phyloP scores from a whole-genome alignment of 805 yeast genomes.

The Grigorovia yakushimaensis region DNA sequence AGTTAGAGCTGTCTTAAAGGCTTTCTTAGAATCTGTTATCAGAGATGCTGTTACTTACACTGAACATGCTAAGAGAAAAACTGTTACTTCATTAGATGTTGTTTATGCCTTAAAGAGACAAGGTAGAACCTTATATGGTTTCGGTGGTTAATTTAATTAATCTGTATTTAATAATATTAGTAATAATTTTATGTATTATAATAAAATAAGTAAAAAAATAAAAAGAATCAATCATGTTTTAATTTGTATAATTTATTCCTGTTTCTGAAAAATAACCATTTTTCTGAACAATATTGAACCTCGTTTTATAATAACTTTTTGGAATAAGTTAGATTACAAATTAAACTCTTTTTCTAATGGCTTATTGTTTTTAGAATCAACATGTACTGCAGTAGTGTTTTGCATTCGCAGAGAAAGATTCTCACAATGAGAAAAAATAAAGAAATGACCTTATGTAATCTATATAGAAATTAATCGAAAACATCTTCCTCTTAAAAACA shows the following conservation, averaged over 20 bases:
- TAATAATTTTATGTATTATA: background rate
- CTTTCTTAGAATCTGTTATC: slow-evolving; percentile 93
- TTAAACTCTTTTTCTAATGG: too few species aligned
- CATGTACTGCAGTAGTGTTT: too few species aligned
- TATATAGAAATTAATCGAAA: too few species aligned
- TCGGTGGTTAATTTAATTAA: slow-evolving; percentile 73
- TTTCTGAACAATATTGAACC: too few species aligned
- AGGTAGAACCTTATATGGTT: slow-evolving; percentile 99
- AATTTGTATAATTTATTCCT: background rate
- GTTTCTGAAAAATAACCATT: background rate
- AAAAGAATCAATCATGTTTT: background rate
- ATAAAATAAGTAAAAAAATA: background rate
- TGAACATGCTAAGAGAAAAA: slow-evolving; percentile 99
- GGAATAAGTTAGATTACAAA: too few species aligned
- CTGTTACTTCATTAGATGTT: slow-evolving; percentile 96
- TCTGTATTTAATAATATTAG: background rate
- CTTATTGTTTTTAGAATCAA: too few species aligned
- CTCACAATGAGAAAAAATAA: too few species aligned
- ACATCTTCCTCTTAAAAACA: too few species aligned
- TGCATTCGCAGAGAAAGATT: too few species aligned
- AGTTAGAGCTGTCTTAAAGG: slow-evolving; percentile 92
- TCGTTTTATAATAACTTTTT: too few species aligned
- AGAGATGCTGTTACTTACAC: slow-evolving; percentile 99
- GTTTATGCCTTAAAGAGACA: slow-evolving; percentile 99
- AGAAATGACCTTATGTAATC: too few species aligned